These are phyloP conservation scores for Eudorina sp. DNA, from an alignment of 139 green algal genomes.

Conservation along the genomic window DNA sequence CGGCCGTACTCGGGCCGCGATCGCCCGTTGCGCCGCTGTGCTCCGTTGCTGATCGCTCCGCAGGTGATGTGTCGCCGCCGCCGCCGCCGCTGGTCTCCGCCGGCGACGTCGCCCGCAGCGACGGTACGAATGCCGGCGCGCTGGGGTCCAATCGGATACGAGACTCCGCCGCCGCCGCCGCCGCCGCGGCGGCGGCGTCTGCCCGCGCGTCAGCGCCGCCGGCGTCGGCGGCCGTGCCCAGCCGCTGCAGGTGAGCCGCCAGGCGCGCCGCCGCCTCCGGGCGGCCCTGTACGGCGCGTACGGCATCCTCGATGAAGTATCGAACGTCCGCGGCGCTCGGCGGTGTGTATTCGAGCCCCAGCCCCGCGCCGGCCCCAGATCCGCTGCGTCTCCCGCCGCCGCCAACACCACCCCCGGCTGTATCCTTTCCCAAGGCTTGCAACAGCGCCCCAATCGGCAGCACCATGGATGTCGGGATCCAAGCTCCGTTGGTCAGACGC, in stretches of 20 bases:
- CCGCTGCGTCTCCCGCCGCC: background rate
- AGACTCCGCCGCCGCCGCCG: background rate
- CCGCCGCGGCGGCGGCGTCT: background rate
- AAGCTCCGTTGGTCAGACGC: background rate
- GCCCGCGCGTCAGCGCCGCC: too few relatives aligned
- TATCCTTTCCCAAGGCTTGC: too few relatives aligned
- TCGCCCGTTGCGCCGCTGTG: too few relatives aligned
- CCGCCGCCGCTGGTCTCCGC: too few relatives aligned
- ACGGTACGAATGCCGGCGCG: constrained; percentile 22
- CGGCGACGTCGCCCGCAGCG: background rate
- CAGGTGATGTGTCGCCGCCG: too few relatives aligned
- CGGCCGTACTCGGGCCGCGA: too few relatives aligned
- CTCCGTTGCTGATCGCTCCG: too few relatives aligned
- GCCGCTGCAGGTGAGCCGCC: background rate
- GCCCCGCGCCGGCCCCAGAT: background rate
- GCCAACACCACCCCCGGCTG: too few relatives aligned
- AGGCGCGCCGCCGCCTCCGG: background rate
- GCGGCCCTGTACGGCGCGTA: background rate
- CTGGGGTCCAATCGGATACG: background rate
- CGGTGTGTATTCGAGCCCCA: constrained; percentile 4
- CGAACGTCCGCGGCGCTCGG: background rate
- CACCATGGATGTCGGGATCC: constrained; percentile 41
- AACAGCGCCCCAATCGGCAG: constrained; percentile 43
- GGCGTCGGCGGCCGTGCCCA: background rate
- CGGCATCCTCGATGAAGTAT: constrained; percentile 23